phyloP scores from a whole-genome alignment of 1,139 yeast genomes.

The Magnusiomyces ingens region DNA sequence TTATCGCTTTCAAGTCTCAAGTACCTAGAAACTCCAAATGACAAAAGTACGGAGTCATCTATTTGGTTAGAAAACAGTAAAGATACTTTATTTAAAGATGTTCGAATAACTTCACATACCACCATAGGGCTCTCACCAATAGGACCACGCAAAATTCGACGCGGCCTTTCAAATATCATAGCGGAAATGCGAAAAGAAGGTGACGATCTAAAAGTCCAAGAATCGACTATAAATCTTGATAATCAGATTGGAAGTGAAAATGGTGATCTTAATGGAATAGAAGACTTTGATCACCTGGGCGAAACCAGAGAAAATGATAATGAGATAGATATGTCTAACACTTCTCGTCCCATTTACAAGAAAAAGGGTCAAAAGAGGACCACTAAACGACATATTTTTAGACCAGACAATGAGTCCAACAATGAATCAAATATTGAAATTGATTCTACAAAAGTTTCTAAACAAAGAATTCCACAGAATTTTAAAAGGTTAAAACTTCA shows the following conservation, averaged over 20 bases:
- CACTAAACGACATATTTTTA: constrained; percentile 54
- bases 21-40: background rate
- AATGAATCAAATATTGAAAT: constrained; percentile 3
- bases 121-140: constrained; percentile 1
- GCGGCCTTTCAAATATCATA: constrained; percentile 16
- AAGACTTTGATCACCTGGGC: constrained; percentile 15
- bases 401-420: constrained; percentile 16
- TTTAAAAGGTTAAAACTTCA: constrained; percentile 22
- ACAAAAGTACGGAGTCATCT: background rate
- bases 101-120: too few relatives aligned
- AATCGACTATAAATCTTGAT: constrained; percentile 19
- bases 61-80: constrained; percentile 7
- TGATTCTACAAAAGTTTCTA: constrained; percentile 8
- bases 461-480: constrained; percentile 19
- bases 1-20: too few relatives aligned
- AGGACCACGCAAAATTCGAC: constrained; percentile 11
- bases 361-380: constrained; percentile 53
- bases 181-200: constrained; percentile 20
- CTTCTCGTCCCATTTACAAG: constrained; percentile 24
- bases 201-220: constrained; percentile 20
- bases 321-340: constrained; percentile 11
- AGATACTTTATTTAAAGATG: too few relatives aligned
- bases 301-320: constrained; percentile 16
- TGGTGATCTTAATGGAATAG: constrained; percentile 10
- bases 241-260: constrained; percentile 20